phyloP scores from a whole-genome alignment of 192 early-diverging fungal species.

The Jimgerdemannia flammicorona region DNA sequence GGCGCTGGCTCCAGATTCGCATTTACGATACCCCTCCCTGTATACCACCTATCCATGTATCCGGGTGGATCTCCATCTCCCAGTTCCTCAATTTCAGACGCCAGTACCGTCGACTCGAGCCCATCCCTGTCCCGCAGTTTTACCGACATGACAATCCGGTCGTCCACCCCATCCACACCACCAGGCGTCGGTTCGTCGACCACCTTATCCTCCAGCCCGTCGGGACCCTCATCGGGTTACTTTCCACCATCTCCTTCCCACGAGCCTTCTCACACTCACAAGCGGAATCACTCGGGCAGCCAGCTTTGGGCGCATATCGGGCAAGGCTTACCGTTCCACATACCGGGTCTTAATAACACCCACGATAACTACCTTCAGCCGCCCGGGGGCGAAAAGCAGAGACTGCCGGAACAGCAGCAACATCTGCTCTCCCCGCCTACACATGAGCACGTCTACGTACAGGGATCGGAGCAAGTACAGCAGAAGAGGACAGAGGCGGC shows the following conservation, averaged over 20 bases:
- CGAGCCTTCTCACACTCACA: neutral
- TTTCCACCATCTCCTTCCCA: neutral
- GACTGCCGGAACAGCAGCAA: neutral
- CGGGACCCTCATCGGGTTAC: neutral
- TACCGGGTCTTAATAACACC: neutral
- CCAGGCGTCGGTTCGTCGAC: neutral
- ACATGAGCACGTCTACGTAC: neutral
- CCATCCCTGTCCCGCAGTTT: neutral
- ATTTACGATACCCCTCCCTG: constrained; percentile 37
- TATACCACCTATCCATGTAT: neutral
- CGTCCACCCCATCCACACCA: neutral
- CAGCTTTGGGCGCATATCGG: neutral
- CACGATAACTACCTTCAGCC: neutral
- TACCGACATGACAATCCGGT: neutral
- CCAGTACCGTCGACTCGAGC: neutral
- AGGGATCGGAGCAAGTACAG: neutral
- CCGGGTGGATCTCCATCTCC: neutral
- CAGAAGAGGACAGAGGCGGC: neutral
- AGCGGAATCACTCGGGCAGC: neutral
- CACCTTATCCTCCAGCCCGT: neutral
- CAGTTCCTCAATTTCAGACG: neutral
- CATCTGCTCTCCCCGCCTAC: neutral
- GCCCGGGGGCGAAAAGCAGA: neutral
- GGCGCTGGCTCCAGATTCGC: constrained; percentile 52
- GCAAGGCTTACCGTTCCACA: neutral